These are phyloP conservation scores for Phylloporus arenicola DNA, from an alignment of 768 basidiomycete genomes.

Conservation along the genomic window DNA sequence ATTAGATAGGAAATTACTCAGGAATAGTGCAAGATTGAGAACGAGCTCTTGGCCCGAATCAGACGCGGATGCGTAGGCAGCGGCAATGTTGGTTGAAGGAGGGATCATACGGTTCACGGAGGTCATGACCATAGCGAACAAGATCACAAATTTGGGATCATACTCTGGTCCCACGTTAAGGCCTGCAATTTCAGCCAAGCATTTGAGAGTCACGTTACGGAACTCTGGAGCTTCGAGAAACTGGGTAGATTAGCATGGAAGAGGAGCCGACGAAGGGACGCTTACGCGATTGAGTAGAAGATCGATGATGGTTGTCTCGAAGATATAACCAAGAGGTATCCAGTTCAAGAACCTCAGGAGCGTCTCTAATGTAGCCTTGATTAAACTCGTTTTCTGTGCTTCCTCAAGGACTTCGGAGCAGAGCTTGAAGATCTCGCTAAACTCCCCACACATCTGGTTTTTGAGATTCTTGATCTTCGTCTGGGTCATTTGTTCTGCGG, in stretches of 20 bases:
- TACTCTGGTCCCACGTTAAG: constrained; percentile 95
- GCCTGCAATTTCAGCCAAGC: constrained; percentile 92
- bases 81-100: constrained; percentile 89
- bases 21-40: constrained; percentile 95
- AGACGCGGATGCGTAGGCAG: constrained; percentile 82
- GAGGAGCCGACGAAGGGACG: constrained; percentile 16
- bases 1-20: constrained; percentile 90
- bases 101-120: constrained; percentile 96
- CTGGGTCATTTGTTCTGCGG: constrained; percentile 97
- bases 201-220: constrained; percentile 94
- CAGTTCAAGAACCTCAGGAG: constrained; percentile 94
- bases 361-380: constrained; percentile 93
- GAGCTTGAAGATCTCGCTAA: constrained; percentile 95
- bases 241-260: constrained; percentile 37
- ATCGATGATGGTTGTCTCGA: constrained; percentile 97
- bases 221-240: constrained; percentile 97
- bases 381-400: constrained; percentile 91
- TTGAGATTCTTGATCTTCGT: constrained; percentile 96
- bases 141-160: constrained; percentile 94
- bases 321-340: constrained; percentile 99
- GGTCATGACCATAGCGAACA: constrained; percentile 99
- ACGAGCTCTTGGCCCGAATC: constrained; percentile 96
- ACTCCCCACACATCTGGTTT: constrained; percentile 96
- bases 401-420: constrained; percentile 96
- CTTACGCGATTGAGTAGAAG: constrained; percentile 84